Percentiles rank a stretch among this genome's conserved stretches.
These are phyloP conservation scores for Lentinula sp. DNA, from an alignment of 768 basidiomycete genomes.

Conservation along the genomic window DNA sequence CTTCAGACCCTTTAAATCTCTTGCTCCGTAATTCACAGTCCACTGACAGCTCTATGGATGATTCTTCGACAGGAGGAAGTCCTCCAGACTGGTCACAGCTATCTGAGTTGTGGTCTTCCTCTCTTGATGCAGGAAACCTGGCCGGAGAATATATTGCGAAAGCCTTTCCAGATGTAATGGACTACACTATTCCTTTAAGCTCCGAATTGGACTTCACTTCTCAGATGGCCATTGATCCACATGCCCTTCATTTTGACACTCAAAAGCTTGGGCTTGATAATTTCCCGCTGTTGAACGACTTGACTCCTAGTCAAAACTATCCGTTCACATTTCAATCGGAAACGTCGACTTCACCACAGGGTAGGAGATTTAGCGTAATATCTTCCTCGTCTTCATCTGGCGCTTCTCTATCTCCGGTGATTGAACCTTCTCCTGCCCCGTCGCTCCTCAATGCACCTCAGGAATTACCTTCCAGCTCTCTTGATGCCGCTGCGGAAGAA, in stretches of 20 bases:
- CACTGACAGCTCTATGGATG: constrained; percentile 29
- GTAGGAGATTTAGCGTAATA: constrained; percentile 44
- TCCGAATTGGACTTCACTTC: constrained; percentile 64
- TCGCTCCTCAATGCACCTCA: constrained; percentile 15
- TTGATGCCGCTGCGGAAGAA: constrained; percentile 25
- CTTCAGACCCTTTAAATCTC: constrained; percentile 53
- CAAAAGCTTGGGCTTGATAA: constrained; percentile 12
- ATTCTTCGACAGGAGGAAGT: constrained; percentile 21
- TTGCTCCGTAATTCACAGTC: constrained; percentile 41
- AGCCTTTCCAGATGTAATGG: constrained; percentile 34
- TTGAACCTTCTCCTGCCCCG: constrained; percentile 27
- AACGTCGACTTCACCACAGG: constrained; percentile 21
- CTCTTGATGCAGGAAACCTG: constrained; percentile 10
- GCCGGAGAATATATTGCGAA: constrained; percentile 17
- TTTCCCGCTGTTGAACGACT: constrained; percentile 10
- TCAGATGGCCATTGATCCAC: constrained; percentile 59
- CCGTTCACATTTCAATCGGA: constrained; percentile 39
- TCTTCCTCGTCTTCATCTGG: constrained; percentile 53
- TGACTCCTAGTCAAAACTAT: constrained; percentile 18
- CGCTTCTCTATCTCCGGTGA: constrained; percentile 44
- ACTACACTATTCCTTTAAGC: constrained; percentile 34
- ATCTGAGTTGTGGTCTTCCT: constrained; percentile 40
- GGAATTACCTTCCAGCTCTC: constrained; percentile 11
- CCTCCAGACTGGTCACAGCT: constrained; percentile 52
- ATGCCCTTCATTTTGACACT: constrained; percentile 45